Conservation (phyloP, 1,139 yeast genomes). For the Yamadazyma diospyri region DNA sequence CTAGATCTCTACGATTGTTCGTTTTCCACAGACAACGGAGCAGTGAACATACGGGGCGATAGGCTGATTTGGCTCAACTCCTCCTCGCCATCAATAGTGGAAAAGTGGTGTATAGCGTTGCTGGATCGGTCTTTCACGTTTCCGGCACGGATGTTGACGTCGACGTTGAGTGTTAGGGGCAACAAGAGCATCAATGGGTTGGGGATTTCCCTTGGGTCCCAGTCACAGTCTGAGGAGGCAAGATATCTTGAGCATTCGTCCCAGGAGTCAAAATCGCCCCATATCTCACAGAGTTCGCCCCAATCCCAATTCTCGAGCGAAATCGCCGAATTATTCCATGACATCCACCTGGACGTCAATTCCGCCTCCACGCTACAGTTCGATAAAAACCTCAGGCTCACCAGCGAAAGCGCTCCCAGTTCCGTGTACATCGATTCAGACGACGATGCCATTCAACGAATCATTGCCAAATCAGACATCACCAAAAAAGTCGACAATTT, state of each 20-base stretch:
- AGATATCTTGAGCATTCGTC: too few species aligned
- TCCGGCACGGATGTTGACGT: conserved; percentile 37
- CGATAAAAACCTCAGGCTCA: too few species aligned
- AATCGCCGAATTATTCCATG: too few species aligned
- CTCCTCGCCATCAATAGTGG: conserved; percentile 26
- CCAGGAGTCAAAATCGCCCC: too few species aligned
- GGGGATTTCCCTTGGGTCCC: too few species aligned
- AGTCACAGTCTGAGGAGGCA: too few species aligned
- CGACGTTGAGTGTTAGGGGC: conserved; percentile 24
- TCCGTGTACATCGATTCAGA: conserved; percentile 9
- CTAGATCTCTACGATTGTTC: conserved; percentile 7
- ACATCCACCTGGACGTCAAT: too few species aligned
- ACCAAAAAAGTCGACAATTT: background rate
- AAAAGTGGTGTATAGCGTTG: conserved; percentile 45
- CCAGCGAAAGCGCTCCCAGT: too few species aligned
- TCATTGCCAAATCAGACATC: conserved; percentile 4
- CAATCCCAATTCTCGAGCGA: too few species aligned
- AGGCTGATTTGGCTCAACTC: conserved; percentile 19
- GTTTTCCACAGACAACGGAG: conserved; percentile 9
- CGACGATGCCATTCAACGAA: conserved; percentile 10
- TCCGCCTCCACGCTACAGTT: too few species aligned
- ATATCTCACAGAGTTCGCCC: too few species aligned
- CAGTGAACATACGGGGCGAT: conserved; percentile 6
- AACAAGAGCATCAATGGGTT: too few species aligned
- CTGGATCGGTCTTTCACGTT: conserved; percentile 31